Evolutionary conservation across 2,329 filamentous ascomycete genomes (phyloP).

Genomic region (Alternaria sp.): DNA sequence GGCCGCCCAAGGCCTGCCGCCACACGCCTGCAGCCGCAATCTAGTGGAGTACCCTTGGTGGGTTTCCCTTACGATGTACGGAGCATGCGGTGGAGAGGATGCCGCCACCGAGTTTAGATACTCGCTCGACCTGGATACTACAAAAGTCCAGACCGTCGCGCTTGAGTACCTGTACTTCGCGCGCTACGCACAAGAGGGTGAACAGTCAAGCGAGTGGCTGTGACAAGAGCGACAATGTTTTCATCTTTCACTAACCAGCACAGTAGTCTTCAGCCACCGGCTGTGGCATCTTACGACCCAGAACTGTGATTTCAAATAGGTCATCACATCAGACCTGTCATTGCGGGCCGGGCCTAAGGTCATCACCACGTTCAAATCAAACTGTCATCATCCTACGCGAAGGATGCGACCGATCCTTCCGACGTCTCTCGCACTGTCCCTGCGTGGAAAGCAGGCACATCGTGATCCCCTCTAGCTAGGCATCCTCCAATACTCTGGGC

Average conservation of each 20-base stretch:
- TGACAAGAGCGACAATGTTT: background rate
- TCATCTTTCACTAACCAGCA: background rate
- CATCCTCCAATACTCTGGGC: background rate
- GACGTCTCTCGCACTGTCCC: background rate
- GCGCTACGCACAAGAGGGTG: background rate
- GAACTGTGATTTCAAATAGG: background rate
- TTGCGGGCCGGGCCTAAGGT: background rate
- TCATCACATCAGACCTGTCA: background rate
- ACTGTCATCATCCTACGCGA: background rate
- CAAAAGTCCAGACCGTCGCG: background rate
- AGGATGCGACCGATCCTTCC: background rate
- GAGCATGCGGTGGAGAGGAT: background rate
- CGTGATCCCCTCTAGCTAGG: background rate
- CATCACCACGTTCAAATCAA: background rate
- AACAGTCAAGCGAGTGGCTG: background rate
- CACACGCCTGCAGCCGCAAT: conserved; percentile 1
- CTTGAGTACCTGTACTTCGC: background rate
- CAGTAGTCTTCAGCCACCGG: background rate
- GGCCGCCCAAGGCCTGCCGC: conserved; percentile 15
- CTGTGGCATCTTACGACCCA: background rate
- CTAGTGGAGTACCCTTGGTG: conserved; percentile 2
- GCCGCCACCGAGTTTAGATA: background rate
- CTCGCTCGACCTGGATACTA: background rate
- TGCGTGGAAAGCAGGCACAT: background rate
- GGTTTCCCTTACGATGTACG: background rate